Evolutionary conservation across 2,329 filamentous ascomycete genomes (phyloP).

Genomic region (Colletotrichum cordylinicola): DNA sequence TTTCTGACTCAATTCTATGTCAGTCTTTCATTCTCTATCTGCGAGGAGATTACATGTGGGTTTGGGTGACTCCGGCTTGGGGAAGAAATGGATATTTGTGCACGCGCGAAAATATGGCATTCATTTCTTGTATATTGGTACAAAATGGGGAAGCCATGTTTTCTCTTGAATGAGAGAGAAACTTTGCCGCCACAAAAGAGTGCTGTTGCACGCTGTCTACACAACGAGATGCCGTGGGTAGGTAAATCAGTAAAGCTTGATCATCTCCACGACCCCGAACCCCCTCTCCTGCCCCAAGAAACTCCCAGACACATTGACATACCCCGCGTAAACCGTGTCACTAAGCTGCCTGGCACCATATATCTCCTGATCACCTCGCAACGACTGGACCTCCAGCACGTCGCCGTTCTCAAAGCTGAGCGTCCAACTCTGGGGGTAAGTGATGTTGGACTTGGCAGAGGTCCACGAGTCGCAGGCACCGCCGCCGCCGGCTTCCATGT

Average conservation of each 20-base stretch:
- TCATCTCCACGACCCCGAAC: background rate
- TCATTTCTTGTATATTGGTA: background rate
- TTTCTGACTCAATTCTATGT: background rate
- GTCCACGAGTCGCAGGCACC: background rate
- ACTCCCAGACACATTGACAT: background rate
- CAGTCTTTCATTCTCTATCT: background rate
- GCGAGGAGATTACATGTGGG: background rate
- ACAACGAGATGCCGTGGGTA: background rate
- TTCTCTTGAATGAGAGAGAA: background rate
- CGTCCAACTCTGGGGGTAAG: background rate
- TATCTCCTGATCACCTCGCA: background rate
- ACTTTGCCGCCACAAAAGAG: background rate
- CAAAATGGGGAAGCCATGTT: background rate
- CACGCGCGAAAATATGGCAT: background rate
- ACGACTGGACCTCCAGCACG: rapidly evolving
- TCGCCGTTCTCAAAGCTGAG: background rate
- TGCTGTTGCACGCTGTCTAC: rapidly evolving
- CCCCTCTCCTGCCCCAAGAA: background rate
- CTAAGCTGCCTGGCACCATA: background rate
- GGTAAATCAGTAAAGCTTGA: background rate
- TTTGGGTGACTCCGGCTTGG: background rate
- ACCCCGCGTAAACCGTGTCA: background rate
- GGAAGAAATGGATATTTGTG: background rate
- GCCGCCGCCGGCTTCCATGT: background rate
- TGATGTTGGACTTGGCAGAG: rapidly evolving